Percentiles rank a stretch among this genome's conserved stretches.
Evolutionary conservation across 164 flowering plant species (phyloP).

Genomic region (Vitis labrusca): DNA sequence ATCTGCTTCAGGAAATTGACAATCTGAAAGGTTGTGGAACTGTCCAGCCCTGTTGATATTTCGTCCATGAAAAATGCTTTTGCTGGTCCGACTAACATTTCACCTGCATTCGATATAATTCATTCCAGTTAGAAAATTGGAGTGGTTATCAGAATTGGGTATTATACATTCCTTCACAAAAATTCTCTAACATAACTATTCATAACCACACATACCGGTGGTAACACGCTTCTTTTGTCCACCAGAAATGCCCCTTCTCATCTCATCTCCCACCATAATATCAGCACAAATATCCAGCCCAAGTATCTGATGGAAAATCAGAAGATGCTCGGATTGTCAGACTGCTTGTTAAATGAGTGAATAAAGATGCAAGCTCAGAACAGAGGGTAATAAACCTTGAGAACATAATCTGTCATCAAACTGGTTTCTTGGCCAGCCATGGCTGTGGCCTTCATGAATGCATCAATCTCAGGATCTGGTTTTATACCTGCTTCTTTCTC

Average conservation of each 20-base stretch:
- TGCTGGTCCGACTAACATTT: constrained; percentile 60
- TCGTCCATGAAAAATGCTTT: constrained; percentile 68
- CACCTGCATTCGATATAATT: constrained; percentile 27
- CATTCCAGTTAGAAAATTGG: constrained; percentile 18
- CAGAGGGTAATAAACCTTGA: constrained; percentile 43
- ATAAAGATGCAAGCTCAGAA: neutral
- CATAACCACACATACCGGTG: constrained; percentile 10
- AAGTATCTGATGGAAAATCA: constrained; percentile 35
- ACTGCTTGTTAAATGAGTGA: neutral
- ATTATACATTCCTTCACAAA: neutral
- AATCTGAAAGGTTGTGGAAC: constrained; percentile 62
- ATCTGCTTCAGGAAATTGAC: constrained; percentile 55
- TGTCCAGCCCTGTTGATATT: constrained; percentile 67
- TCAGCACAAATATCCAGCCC: constrained; percentile 67
- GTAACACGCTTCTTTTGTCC: constrained; percentile 72
- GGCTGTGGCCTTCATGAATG: constrained; percentile 68
- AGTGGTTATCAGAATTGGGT: no score
- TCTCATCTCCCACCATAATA: constrained; percentile 53
- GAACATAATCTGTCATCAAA: constrained; percentile 52
- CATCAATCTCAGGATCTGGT: constrained; percentile 68
- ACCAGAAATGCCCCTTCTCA: constrained; percentile 69
- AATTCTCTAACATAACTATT: no score
- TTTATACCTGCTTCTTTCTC: constrained; percentile 55
- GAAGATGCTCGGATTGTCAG: neutral
- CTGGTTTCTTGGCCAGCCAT: constrained; percentile 54